Conservation (phyloP, 129 eudicot genomes). For the Chrysanthemum makinoi region DNA sequence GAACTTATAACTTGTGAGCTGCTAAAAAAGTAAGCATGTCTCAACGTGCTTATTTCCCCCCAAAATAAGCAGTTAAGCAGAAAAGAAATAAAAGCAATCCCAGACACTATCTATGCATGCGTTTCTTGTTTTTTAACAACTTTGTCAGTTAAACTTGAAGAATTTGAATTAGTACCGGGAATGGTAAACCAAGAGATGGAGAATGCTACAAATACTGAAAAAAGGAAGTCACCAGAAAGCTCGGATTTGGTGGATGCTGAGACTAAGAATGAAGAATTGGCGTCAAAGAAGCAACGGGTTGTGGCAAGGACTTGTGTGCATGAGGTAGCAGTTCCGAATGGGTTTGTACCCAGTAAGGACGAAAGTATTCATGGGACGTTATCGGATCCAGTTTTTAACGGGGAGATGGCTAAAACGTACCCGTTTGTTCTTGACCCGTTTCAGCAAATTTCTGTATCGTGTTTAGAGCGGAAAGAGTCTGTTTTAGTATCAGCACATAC, state of each 20-base stretch:
- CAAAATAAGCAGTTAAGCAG: too few species aligned
- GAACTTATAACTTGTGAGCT: too few species aligned
- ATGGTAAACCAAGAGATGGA: constrained; percentile 37
- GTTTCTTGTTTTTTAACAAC: background rate
- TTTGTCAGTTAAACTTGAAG: constrained; percentile 8
- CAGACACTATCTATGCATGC: background rate
- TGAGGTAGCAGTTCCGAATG: constrained; percentile 93
- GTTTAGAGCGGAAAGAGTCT: constrained; percentile 90
- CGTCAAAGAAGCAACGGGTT: constrained; percentile 42
- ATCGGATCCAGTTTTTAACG: constrained; percentile 62
- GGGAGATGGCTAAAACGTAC: constrained; percentile 75
- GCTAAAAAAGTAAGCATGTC: too few species aligned
- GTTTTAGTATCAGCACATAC: constrained; percentile 95
- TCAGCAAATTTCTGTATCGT: constrained; percentile 83
- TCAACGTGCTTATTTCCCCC: background rate
- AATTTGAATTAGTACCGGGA: constrained; percentile 1
- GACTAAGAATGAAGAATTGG: constrained; percentile 24
- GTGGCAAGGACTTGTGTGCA: constrained; percentile 85
- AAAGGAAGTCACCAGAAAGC: constrained; percentile 49
- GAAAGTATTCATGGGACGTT: constrained; percentile 76
- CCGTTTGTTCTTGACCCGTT: constrained; percentile 85
- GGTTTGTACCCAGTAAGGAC: constrained; percentile 50
- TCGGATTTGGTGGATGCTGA: constrained; percentile 31
- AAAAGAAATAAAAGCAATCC: too few species aligned
- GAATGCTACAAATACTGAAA: constrained; percentile 42